These are phyloP conservation scores for Aspergillus biplanus DNA, from an alignment of 495 filamentous ascomycete species.

Conservation along the genomic window DNA sequence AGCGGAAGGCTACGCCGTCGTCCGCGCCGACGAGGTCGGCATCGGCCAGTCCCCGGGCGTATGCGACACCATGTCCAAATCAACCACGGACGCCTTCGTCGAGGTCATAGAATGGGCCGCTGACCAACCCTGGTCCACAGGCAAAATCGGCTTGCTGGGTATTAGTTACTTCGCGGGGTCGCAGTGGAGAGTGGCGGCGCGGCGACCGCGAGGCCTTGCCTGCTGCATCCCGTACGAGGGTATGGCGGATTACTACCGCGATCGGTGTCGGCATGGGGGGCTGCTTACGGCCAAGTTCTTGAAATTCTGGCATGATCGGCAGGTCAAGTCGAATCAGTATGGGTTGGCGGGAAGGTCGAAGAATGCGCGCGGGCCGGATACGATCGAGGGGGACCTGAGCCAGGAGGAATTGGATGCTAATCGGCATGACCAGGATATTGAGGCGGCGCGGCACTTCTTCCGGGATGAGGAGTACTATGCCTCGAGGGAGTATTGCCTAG, in stretches of 20 bases:
- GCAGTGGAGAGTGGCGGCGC: constrained; percentile 62
- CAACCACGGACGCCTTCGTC: constrained; percentile 54
- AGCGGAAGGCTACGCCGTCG: constrained; percentile 52
- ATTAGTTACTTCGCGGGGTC: constrained; percentile 63
- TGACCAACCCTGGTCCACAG: constrained; percentile 56
- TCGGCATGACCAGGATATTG: constrained; percentile 56
- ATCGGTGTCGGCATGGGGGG: constrained; percentile 60
- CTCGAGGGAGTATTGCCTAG: constrained; percentile 51
- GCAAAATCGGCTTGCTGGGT: constrained; percentile 60
- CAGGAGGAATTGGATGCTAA: constrained; percentile 50
- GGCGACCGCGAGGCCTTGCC: constrained; percentile 53
- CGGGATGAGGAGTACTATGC: constrained; percentile 60
- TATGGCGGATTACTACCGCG: constrained; percentile 61
- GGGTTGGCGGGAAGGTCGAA: constrained; percentile 36
- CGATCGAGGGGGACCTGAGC: constrained; percentile 57
- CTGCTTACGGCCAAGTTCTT: constrained; percentile 62
- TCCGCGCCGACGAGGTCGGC: constrained; percentile 57
- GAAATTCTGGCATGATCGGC: constrained; percentile 59
- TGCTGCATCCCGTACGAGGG: constrained; percentile 63
- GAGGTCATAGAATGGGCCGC: constrained; percentile 62
- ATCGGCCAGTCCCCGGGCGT: constrained; percentile 55
- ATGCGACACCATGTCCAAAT: constrained; percentile 56
- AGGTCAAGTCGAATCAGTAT: constrained; percentile 60
- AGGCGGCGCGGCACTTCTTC: constrained; percentile 53
- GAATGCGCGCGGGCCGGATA: constrained; percentile 39